Conservation (phyloP, 2,329 filamentous ascomycete genomes). For the Saccharata proteae region DNA sequence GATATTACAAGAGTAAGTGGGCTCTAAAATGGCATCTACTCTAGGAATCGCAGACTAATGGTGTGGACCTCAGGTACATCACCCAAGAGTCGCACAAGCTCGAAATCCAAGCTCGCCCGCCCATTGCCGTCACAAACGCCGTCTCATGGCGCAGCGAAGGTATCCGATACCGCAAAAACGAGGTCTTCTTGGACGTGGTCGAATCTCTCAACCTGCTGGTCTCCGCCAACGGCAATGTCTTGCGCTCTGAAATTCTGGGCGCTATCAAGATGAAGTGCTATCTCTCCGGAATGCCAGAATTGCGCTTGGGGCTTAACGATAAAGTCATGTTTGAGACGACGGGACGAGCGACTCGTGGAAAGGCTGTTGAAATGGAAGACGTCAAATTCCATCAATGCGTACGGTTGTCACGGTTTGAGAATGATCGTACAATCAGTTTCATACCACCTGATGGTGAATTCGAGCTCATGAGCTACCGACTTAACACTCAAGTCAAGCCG, state of each 20-base stretch:
- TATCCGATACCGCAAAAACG: conserved; percentile 97
- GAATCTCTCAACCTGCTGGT: conserved; percentile 95
- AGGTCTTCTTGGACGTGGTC: conserved; percentile 95
- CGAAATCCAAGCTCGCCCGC: conserved; percentile 87
- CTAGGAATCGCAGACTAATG: neutral
- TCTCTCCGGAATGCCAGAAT: conserved; percentile 92
- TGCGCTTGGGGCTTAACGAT: conserved; percentile 89
- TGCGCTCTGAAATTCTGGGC: conserved; percentile 90
- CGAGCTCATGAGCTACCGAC: conserved; percentile 96
- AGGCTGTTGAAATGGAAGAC: conserved; percentile 98
- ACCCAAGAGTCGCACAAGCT: conserved; percentile 98
- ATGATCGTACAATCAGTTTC: conserved; percentile 96
- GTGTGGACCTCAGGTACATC: conserved; percentile 52
- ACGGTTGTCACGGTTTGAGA: conserved; percentile 88
- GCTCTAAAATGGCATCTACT: neutral
- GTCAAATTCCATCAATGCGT: conserved; percentile 99
- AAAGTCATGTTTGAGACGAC: conserved; percentile 99
- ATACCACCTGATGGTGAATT: conserved; percentile 98
- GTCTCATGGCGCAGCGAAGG: conserved; percentile 97
- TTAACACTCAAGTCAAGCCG: conserved; percentile 97
- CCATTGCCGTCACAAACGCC: conserved; percentile 95
- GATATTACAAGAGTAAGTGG: conserved; percentile 74
- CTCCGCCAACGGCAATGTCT: conserved; percentile 83
- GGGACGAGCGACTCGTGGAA: conserved; percentile 82
- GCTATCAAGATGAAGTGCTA: conserved; percentile 99